phyloP scores from a whole-genome alignment of 2,329 filamentous ascomycete species.

The Ophidiomyces ophidiicola region DNA sequence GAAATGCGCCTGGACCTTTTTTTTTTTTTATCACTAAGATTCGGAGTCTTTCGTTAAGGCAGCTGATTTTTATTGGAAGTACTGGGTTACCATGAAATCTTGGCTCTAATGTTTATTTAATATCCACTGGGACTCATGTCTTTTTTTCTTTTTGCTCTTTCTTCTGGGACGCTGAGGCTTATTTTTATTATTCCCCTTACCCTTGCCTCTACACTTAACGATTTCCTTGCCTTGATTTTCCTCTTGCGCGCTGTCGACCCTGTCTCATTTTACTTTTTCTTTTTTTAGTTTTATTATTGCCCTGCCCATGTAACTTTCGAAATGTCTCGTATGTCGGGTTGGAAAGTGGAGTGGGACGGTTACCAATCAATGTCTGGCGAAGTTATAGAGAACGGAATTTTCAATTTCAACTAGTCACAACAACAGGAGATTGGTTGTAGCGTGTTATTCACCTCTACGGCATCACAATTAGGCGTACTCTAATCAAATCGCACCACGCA shows the following conservation, averaged over 20 bases:
- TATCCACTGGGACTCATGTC: conserved; percentile 5
- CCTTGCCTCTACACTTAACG: not conserved
- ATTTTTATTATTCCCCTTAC: not conserved
- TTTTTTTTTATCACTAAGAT: conserved; percentile 1
- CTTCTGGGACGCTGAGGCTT: conserved; percentile 8
- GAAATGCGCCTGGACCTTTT: not conserved
- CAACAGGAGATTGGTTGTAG: too few relatives aligned
- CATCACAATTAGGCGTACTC: too few relatives aligned
- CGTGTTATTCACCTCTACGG: too few relatives aligned
- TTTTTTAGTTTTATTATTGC: conserved; percentile 5
- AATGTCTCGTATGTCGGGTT: conserved; percentile 9
- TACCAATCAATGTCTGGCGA: conserved; percentile 8
- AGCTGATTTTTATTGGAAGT: conserved; percentile 3
- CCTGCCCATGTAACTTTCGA: conserved; percentile 7
- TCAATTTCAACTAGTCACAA: conserved; percentile 4
- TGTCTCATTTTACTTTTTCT: too few relatives aligned
- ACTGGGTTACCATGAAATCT: conserved; percentile 5
- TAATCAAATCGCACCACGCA: too few relatives aligned
- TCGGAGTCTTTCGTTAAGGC: conserved; percentile 8
- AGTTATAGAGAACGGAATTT: conserved; percentile 14
- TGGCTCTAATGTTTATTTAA: conserved; percentile 10
- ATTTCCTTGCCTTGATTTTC: conserved; percentile 5
- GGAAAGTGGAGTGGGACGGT: conserved; percentile 3
- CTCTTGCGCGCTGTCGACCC: too few relatives aligned
- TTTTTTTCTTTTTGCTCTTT: conserved; percentile 8